Evolutionary conservation across 805 yeast genomes (phyloP).

Genomic region (Yarrowia deformans): DNA sequence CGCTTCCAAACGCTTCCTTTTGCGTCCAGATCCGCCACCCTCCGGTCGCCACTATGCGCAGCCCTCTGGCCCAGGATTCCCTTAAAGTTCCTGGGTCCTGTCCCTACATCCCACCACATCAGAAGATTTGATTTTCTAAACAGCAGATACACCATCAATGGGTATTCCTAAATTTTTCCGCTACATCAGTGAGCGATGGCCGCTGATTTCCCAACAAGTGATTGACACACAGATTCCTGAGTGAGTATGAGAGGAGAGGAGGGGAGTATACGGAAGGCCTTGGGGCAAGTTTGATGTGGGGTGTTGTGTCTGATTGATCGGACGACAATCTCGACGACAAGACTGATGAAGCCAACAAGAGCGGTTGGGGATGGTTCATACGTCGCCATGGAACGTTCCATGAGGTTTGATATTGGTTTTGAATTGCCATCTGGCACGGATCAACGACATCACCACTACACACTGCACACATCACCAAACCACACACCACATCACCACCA

Average conservation of each 20-base stretch:
- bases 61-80: constrained; percentile 36
- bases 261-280: neutral
- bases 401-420: no score
- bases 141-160: constrained; percentile 47
- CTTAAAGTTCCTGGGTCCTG: constrained; percentile 43
- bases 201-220: constrained; percentile 85
- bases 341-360: no score
- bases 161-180: constrained; percentile 98
- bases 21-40: neutral
- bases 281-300: neutral
- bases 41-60: constrained; percentile 3
- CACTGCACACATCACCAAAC: no score
- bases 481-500: neutral
- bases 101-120: constrained; percentile 34
- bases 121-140: constrained; percentile 24
- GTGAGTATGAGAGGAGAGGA: constrained; percentile 44
- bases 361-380: no score
- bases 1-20: constrained; percentile 9
- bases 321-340: no score
- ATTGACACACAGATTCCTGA: constrained; percentile 86
- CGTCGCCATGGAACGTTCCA: no score
- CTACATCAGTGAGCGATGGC: constrained; percentile 99
- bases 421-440: no score
- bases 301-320: neutral
- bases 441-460: no score